Evolutionary conservation across 2,329 filamentous ascomycete species (phyloP), one percentile per base, ranked within the genome.

Genomic region (Colletotrichum endophyticum): DNA sequence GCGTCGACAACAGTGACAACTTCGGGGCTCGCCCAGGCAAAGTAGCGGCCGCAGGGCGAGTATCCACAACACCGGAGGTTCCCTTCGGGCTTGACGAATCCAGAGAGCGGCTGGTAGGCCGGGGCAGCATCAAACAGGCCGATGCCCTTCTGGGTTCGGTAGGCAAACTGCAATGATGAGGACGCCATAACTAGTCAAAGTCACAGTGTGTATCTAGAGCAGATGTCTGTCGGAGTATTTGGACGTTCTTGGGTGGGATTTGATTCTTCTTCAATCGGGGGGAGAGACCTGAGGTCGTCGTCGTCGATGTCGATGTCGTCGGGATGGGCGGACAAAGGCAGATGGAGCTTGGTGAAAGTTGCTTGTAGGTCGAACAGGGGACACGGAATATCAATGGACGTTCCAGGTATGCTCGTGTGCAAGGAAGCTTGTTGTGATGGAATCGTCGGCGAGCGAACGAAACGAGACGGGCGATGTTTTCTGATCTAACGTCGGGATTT

Each of bases 71-170:
- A 99, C 86, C 97, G 94, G 83, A 98, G 92, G 88, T 96, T 98
- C 84, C 96, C 96, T 90, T 98, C 95, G 78, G 96, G 96, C 87
- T 94, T 95, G 82, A 85, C 85, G 86, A 99, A 98, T 82, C 94
- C 96, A 83, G 95, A 88, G 83, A 99, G 91, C 83, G 94, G 88
- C 86, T 95, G 92, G 88, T 99, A 99, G 83, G 94, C 92, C 78
- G 97, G 97, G 80, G 93, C 95, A 82, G 96, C 95, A 89, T 99
- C 95, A 87, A 98, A 92, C 87, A 99, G 90, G 83, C 96, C 96
- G 89, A 99, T 96, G 86, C 93, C 94, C 93, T 98, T 99, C 88
- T 96, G 94, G 86, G 97, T 98, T 88, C 97, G 95, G 91, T 95
- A 98, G 87, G 95, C 95, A 93, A 98, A 95, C 92, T 98, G 96